Percentiles rank a stretch among this genome's conserved stretches.
phyloP scores from a whole-genome alignment of 2,329 filamentous ascomycete species.

The Trichophyton benhamiae region DNA sequence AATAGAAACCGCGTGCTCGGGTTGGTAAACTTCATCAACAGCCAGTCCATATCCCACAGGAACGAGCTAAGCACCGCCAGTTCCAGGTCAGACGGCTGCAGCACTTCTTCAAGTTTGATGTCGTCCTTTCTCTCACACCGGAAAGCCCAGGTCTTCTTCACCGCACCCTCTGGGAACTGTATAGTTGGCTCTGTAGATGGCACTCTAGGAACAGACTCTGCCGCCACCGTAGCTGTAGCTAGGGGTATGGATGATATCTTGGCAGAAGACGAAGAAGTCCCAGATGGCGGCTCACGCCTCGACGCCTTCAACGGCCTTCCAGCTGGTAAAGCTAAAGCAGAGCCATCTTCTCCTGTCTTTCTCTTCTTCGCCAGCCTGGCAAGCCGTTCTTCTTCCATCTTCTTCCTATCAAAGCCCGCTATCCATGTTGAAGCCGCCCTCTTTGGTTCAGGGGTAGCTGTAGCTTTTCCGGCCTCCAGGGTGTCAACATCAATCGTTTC shows the following conservation, averaged over 20 bases:
- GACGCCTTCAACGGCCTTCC: slow-evolving; percentile 18
- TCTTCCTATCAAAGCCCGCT: slow-evolving; percentile 56
- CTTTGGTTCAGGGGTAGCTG: background rate
- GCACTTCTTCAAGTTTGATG: slow-evolving; percentile 76
- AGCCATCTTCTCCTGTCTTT: slow-evolving; percentile 34
- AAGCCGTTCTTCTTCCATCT: slow-evolving; percentile 76
- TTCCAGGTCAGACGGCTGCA: slow-evolving; percentile 59
- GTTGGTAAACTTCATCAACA: slow-evolving; percentile 57
- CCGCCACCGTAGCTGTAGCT: slow-evolving; percentile 5
- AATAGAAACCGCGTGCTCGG: slow-evolving; percentile 50
- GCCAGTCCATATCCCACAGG: slow-evolving; percentile 72
- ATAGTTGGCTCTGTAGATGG: slow-evolving; percentile 5
- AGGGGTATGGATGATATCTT: background rate
- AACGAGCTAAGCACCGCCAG: slow-evolving; percentile 77
- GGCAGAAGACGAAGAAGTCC: no score
- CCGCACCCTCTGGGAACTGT: slow-evolving; percentile 48
- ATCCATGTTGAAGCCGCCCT: slow-evolving; percentile 21
- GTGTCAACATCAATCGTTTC: background rate
- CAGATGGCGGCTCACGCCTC: slow-evolving; percentile 9
- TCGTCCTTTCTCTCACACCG: slow-evolving; percentile 56
- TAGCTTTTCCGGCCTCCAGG: background rate
- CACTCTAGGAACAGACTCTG: background rate
- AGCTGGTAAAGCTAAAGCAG: slow-evolving; percentile 20
- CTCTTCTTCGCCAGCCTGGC: slow-evolving; percentile 54
- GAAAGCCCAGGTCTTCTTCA: slow-evolving; percentile 71